Conservation (phyloP, 2,329 filamentous ascomycete species). For the Cryoendolithus antarcticus region DNA sequence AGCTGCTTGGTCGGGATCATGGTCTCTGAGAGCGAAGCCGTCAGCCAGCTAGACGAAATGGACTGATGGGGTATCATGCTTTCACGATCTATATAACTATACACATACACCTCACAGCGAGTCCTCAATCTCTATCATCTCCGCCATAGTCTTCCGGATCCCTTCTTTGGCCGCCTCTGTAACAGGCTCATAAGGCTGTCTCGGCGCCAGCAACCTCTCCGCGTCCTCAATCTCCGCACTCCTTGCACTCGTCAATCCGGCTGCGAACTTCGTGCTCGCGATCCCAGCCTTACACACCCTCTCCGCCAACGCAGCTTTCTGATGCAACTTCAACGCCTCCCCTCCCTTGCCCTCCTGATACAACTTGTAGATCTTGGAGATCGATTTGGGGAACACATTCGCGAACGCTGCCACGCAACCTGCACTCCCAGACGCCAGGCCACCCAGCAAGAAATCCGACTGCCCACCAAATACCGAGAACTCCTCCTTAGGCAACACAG, state of each 20-base stretch:
- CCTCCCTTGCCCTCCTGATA: slow-evolving; percentile 44
- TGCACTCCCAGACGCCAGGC: slow-evolving; percentile 34
- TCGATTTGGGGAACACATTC: slow-evolving; percentile 44
- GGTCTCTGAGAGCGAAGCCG: slow-evolving; percentile 41
- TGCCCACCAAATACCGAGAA: slow-evolving; percentile 58
- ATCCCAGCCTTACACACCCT: slow-evolving; percentile 54
- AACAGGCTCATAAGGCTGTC: slow-evolving; percentile 45
- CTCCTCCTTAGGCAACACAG: slow-evolving; percentile 37
- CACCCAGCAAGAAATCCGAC: slow-evolving; percentile 50
- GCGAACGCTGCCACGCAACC: slow-evolving; percentile 42
- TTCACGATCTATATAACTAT: too few species aligned
- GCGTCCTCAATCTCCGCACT: slow-evolving; percentile 46
- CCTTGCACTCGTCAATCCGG: slow-evolving; percentile 44
- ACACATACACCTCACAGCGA: slow-evolving; percentile 7
- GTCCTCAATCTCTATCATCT: slow-evolving; percentile 24
- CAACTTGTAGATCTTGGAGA: slow-evolving; percentile 48
- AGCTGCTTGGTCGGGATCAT: slow-evolving; percentile 50
- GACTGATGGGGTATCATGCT: slow-evolving; percentile 28
- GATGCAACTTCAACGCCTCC: slow-evolving; percentile 50
- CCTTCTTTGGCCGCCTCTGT: slow-evolving; percentile 28
- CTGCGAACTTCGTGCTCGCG: slow-evolving; percentile 56
- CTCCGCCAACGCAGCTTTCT: slow-evolving; percentile 52
- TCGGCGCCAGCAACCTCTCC: slow-evolving; percentile 42
- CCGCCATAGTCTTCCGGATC: slow-evolving; percentile 26
- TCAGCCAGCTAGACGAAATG: slow-evolving; percentile 42